Evolutionary conservation across 805 yeast species (phyloP).

Genomic region (Candida maltosa): DNA sequence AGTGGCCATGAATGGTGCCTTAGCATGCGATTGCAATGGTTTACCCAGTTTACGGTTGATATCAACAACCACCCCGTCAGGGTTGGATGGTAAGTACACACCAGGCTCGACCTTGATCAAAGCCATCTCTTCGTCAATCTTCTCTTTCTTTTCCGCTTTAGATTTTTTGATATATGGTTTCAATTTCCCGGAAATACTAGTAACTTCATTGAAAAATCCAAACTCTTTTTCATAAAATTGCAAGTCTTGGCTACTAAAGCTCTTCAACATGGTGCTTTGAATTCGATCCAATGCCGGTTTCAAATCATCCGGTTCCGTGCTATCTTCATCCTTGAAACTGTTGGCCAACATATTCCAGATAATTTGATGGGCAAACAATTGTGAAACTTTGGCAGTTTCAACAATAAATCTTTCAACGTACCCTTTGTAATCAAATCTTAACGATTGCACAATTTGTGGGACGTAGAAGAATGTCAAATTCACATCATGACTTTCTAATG

Average conservation of each 20-base stretch:
- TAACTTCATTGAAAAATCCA: slow-evolving; percentile 84
- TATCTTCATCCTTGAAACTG: slow-evolving; percentile 85
- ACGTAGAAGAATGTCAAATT: slow-evolving; percentile 91
- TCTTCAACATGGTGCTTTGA: slow-evolving; percentile 56
- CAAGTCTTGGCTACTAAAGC: slow-evolving; percentile 60
- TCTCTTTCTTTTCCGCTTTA: slow-evolving; percentile 92
- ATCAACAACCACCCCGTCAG: slow-evolving; percentile 91
- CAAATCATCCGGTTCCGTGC: slow-evolving; percentile 70
- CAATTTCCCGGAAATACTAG: slow-evolving; percentile 89
- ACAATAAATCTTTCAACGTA: slow-evolving; percentile 85
- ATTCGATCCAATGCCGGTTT: slow-evolving; percentile 82
- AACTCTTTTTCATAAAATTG: slow-evolving; percentile 80
- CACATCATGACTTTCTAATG: slow-evolving; percentile 83
- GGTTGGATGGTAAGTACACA: slow-evolving; percentile 93
- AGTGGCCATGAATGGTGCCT: slow-evolving; percentile 97
- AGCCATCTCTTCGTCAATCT: slow-evolving; percentile 95
- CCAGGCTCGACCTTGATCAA: slow-evolving; percentile 40
- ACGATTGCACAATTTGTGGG: slow-evolving; percentile 93
- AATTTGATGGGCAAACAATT: slow-evolving; percentile 93
- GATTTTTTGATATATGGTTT: slow-evolving; percentile 92
- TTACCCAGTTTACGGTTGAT: slow-evolving; percentile 89
- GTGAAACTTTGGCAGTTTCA: slow-evolving; percentile 89
- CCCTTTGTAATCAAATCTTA: slow-evolving; percentile 79
- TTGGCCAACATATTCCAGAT: slow-evolving; percentile 98
- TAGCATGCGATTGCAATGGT: slow-evolving; percentile 96